Conservation (phyloP, 2,329 filamentous ascomycete genomes). For the Rhinocladiella mackenziei region DNA sequence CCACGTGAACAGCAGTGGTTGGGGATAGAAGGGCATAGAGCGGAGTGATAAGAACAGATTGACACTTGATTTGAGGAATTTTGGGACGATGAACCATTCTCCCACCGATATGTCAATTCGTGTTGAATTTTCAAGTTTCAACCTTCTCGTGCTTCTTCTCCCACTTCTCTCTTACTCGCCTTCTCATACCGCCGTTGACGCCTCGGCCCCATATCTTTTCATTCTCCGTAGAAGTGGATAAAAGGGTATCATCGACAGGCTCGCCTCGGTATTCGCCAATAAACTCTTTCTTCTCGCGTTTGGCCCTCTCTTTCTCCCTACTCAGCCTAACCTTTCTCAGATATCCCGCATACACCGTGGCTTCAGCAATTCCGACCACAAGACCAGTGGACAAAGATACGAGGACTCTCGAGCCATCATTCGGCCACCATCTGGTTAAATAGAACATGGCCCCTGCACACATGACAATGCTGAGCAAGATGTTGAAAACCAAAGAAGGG, state of each 20-base stretch:
- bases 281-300: constrained; percentile 40
- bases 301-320: constrained; percentile 36
- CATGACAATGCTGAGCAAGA: constrained; percentile 78
- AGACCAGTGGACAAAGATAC: constrained; percentile 40
- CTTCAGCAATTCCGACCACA: constrained; percentile 46
- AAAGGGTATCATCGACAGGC: neutral
- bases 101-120: neutral
- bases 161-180: constrained; percentile 41
- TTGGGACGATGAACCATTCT: too few species aligned
- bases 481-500: constrained; percentile 72
- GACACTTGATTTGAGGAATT: too few species aligned
- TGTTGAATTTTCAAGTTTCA: constrained; percentile 8
- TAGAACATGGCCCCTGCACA: constrained; percentile 48
- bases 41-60: neutral
- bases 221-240: constrained; percentile 21
- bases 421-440: constrained; percentile 32
- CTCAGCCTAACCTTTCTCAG: constrained; percentile 42
- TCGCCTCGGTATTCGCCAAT: constrained; percentile 28
- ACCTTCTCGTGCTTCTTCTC: constrained; percentile 30
- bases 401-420: constrained; percentile 35
- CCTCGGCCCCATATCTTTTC: constrained; percentile 43
- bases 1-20: neutral
- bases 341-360: constrained; percentile 46
- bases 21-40: neutral
- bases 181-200: constrained; percentile 39